Evolutionary conservation across 441 rosid species (phyloP).

Genomic region (Bruguiera hainesii): DNA sequence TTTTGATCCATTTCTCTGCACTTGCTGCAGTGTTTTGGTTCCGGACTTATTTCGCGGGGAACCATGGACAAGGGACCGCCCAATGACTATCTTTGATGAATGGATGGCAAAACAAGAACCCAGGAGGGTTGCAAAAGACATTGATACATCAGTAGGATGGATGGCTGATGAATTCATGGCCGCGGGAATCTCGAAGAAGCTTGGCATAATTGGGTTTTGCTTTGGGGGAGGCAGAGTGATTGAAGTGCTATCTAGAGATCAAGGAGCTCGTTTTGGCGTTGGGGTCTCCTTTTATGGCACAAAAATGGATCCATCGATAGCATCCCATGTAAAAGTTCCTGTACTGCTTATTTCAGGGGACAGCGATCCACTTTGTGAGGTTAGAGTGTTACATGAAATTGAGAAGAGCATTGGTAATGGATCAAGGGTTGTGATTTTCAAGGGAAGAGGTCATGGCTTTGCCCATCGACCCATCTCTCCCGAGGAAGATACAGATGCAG

Average conservation of each 20-base stretch:
- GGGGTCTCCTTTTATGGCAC: conserved; percentile 90
- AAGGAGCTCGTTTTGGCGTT: conserved; percentile 41
- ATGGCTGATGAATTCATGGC: conserved; percentile 71
- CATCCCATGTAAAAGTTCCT: conserved; percentile 54
- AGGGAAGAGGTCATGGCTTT: conserved; percentile 74
- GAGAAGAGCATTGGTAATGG: conserved; percentile 45
- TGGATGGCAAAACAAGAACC: conserved; percentile 58
- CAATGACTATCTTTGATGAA: conserved; percentile 36
- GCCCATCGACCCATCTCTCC: conserved; percentile 67
- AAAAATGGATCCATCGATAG: conserved; percentile 47
- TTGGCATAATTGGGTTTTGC: conserved; percentile 78
- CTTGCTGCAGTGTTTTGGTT: conserved; percentile 63
- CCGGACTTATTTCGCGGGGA: conserved; percentile 85
- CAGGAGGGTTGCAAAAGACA: conserved; percentile 48
- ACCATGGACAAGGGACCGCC: conserved; percentile 58
- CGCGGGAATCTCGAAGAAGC: conserved; percentile 76
- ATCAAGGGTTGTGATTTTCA: conserved; percentile 48
- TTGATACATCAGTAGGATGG: conserved; percentile 52
- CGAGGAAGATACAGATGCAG: conserved; percentile 80
- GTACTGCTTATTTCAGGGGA: conserved; percentile 71
- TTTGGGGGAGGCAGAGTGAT: conserved; percentile 71
- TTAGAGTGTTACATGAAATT: conserved; percentile 36
- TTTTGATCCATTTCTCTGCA: background rate
- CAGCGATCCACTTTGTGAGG: conserved; percentile 59
- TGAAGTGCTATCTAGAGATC: conserved; percentile 55